phyloP scores from a whole-genome alignment of 1,139 yeast genomes.

The Taphrina communis region DNA sequence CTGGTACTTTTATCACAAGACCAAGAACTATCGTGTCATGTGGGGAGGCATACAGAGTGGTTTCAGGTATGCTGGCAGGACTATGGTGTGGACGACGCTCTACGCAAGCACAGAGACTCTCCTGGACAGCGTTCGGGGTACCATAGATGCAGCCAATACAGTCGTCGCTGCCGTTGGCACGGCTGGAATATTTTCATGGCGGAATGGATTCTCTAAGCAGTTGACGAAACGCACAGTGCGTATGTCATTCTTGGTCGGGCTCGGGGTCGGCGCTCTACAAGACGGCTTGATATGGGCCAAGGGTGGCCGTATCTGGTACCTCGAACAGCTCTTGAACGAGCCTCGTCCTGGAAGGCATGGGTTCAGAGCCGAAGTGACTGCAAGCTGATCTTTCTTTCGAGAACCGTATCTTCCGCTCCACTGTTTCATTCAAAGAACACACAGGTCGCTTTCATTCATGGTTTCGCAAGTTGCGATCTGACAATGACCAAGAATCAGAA shows the following conservation, averaged over 20 bases:
- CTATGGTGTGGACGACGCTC: conserved; percentile 28
- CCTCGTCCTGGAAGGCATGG: neutral
- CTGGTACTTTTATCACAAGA: conserved; percentile 87
- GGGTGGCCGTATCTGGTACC: conserved; percentile 32
- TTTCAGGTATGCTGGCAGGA: conserved; percentile 31
- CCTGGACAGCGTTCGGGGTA: conserved; percentile 30
- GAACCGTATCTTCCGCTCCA: too few species aligned
- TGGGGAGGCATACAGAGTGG: conserved; percentile 35
- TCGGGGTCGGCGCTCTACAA: conserved; percentile 24
- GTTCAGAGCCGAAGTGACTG: neutral
- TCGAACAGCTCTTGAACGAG: conserved; percentile 4
- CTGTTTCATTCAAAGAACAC: too few species aligned
- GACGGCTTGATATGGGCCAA: conserved; percentile 20
- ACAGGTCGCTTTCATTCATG: too few species aligned
- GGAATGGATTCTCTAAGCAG: conserved; percentile 27
- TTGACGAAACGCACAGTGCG: conserved; percentile 32
- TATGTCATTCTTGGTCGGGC: conserved; percentile 26
- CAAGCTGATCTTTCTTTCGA: neutral
- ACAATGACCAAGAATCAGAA: too few species aligned
- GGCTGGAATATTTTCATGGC: conserved; percentile 18
- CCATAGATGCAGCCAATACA: conserved; percentile 31
- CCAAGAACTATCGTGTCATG: conserved; percentile 68
- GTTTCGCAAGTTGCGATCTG: too few species aligned
- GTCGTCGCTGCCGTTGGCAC: conserved; percentile 26
- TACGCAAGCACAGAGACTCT: conserved; percentile 27